Evolutionary conservation across 139 green algal species (phyloP), one percentile per base, ranked within the genome.

Genomic region (Chlorella sorokiniana): DNA sequence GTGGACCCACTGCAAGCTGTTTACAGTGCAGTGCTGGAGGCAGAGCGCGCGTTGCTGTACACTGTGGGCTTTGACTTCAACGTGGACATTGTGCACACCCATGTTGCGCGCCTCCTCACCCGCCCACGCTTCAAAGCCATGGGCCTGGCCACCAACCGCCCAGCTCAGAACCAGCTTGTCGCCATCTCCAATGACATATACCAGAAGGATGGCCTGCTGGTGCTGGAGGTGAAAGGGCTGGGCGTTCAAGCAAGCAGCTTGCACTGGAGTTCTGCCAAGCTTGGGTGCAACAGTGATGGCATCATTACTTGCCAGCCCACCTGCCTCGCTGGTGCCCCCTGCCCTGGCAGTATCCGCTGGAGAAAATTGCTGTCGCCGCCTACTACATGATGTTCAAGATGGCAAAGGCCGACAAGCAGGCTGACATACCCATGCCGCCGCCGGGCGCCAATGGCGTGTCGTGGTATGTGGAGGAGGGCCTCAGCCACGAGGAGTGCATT

Each of bases 21-120:
- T 33, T 79, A 37, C 9, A 52, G 29, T 10, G 41, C 69, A 3
- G 65, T 88, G n/a, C 54, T 85, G 75, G 82, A 85, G 48, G 85
- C 82, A 14, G 85, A 89, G 76, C 51, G 70, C 33, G 42, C 69
- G 4, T 48, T 89, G 25, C 67, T 89, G 38, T 73, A 80, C 61
- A 88, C 85, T 20, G 31, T 89, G 31, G 76, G 71, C 31, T 89
- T 89, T 77, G 83, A 89, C 75, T 86, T 89, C 78, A 81, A 88
- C 76, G 31, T 89, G 20, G 83, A 89, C 25, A 38, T 79, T 22
- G 33, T 81, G 16, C 67, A 81, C 76, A 76, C 37, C 23, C 40
- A 70, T 25, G 6, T 83, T 59, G 77, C 71, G 8, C 31, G 65
- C 27, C 42, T 82, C 56, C 42, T 81, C 52, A 76, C 52, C 59